phyloP scores from a whole-genome alignment of 805 yeast genomes.

The Candida methanosorbosa region DNA sequence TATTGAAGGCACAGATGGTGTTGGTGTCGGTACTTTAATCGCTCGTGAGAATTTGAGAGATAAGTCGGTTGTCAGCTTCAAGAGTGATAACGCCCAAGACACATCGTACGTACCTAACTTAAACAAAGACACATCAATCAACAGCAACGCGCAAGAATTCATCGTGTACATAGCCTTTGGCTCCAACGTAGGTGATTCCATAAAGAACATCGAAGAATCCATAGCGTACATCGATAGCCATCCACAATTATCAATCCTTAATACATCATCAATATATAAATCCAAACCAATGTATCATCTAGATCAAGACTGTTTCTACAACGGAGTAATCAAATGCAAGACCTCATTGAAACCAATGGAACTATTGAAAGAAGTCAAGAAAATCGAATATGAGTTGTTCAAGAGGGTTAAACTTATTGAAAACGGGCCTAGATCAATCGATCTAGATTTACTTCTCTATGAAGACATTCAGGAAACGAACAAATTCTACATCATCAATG shows the following conservation, averaged over 20 bases:
- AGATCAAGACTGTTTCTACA: constrained; percentile 74
- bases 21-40: constrained; percentile 82
- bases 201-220: constrained; percentile 52
- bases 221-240: constrained; percentile 33
- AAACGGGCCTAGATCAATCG: constrained; percentile 90
- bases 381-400: constrained; percentile 67
- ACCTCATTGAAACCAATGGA: constrained; percentile 60
- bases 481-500: constrained; percentile 32
- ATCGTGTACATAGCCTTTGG: constrained; percentile 81
- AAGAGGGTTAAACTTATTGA: constrained; percentile 69
- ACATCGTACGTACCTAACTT: constrained; percentile 18
- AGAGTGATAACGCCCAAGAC: constrained; percentile 1
- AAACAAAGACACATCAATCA: constrained; percentile 13
- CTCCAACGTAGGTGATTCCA: constrained; percentile 70
- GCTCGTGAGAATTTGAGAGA: constrained; percentile 29
- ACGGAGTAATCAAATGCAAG: constrained; percentile 68
- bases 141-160: constrained; percentile 22
- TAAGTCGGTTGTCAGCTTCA: constrained; percentile 14
- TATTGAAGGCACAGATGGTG: constrained; percentile 76
- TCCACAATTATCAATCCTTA: constrained; percentile 36
- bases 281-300: constrained; percentile 88
- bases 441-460: constrained; percentile 76
- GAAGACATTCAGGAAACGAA: constrained; percentile 42
- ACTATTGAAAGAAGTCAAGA: constrained; percentile 52
- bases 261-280: constrained; percentile 72